These are phyloP conservation scores for Grifola frondosa DNA, from an alignment of 1,284 basidiomycete species.

Conservation along the genomic window DNA sequence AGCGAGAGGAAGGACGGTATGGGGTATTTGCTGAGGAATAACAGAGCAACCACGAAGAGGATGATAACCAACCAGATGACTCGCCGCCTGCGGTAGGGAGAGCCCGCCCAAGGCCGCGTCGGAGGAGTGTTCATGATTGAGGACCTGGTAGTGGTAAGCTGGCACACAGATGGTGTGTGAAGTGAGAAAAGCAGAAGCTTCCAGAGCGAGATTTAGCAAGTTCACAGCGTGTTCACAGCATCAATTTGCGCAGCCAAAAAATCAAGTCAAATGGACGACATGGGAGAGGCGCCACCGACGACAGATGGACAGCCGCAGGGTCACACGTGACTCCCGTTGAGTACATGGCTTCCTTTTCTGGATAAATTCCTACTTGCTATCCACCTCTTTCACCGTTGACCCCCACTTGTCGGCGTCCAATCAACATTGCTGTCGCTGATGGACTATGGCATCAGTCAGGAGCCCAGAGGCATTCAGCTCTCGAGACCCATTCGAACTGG, in stretches of 20 bases:
- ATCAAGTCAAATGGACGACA: too few species aligned
- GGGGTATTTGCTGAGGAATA: conserved; percentile 28
- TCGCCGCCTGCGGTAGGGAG: conserved; percentile 45
- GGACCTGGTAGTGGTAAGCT: not conserved
- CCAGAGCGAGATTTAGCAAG: too few species aligned
- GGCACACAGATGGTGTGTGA: not conserved
- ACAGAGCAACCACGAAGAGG: conserved; percentile 28
- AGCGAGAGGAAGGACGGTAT: conserved; percentile 31
- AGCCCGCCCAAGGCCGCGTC: conserved; percentile 17
- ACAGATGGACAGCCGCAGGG: not conserved
- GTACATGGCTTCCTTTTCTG: not conserved
- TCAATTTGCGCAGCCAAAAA: too few species aligned
- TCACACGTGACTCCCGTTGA: not conserved
- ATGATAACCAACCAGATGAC: conserved; percentile 35
- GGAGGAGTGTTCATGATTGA: not conserved
- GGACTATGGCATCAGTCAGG: conserved; percentile 13
- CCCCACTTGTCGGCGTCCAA: not conserved
- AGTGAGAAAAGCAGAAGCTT: too few species aligned
- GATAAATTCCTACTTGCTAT: not conserved
- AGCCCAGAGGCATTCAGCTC: conserved; percentile 14
- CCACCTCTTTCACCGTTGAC: not conserved
- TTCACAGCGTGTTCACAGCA: too few species aligned
- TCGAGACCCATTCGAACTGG: conserved; percentile 62
- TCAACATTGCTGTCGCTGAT: not conserved
- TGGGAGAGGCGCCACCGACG: not conserved